Percentiles rank a stretch among this genome's conserved stretches.
These are phyloP conservation scores for Colletotrichum tofieldiae DNA, from an alignment of 2,329 filamentous ascomycete genomes.

Conservation along the genomic window DNA sequence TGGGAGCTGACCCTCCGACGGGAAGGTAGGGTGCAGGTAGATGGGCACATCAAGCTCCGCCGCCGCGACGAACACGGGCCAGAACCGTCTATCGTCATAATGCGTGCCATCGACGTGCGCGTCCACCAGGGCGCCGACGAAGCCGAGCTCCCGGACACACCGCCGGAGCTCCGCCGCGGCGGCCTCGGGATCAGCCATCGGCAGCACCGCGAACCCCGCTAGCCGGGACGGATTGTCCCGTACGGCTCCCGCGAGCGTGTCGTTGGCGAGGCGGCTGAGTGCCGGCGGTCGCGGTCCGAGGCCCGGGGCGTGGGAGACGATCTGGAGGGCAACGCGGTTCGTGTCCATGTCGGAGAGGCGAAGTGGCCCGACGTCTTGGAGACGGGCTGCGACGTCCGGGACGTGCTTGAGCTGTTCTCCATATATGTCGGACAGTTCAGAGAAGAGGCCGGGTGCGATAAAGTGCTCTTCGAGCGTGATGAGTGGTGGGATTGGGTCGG, in stretches of 20 bases:
- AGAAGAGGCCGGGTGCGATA: slow-evolving; percentile 45
- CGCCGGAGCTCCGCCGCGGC: slow-evolving; percentile 66
- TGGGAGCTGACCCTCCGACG: slow-evolving; percentile 48
- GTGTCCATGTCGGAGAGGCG: slow-evolving; percentile 48
- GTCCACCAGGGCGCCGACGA: slow-evolving; percentile 74
- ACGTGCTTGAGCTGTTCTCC: slow-evolving; percentile 45
- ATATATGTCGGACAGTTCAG: slow-evolving; percentile 39
- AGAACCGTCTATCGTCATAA: slow-evolving; percentile 75
- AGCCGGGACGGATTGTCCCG: not conserved
- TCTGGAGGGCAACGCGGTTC: slow-evolving; percentile 46
- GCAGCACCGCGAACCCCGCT: slow-evolving; percentile 26
- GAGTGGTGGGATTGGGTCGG: slow-evolving; percentile 46
- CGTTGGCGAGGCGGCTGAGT: slow-evolving; percentile 49
- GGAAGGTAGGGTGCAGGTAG: slow-evolving; percentile 71
- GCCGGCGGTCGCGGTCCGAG: slow-evolving; percentile 24
- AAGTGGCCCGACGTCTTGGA: slow-evolving; percentile 44
- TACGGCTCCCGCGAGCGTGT: slow-evolving; percentile 42
- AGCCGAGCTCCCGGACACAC: slow-evolving; percentile 70
- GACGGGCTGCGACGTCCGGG: slow-evolving; percentile 45
- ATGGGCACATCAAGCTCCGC: slow-evolving; percentile 74
- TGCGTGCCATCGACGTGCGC: slow-evolving; percentile 71
- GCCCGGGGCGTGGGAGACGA: slow-evolving; percentile 41
- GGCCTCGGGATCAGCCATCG: slow-evolving; percentile 67
- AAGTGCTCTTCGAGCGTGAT: slow-evolving; percentile 62
- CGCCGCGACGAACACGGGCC: slow-evolving; percentile 70